phyloP scores from a whole-genome alignment of 805 yeast genomes.

The Cyberlindnera xylosilytica region DNA sequence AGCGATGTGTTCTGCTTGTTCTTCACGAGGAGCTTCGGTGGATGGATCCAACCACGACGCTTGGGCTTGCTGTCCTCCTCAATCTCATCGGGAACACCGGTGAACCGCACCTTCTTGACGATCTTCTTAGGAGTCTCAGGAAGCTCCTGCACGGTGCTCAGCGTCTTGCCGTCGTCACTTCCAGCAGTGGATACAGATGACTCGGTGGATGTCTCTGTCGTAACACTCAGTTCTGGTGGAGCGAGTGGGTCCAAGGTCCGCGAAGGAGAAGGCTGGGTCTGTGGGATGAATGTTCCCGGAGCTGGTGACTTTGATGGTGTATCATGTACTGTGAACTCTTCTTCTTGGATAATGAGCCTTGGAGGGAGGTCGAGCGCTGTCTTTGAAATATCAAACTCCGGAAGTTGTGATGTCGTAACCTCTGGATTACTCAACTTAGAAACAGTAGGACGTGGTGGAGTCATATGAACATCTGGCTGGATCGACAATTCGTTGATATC shows the following conservation, averaged over 20 bases:
- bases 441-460: slow-evolving; percentile 6
- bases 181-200: slow-evolving; percentile 9
- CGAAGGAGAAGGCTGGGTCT: slow-evolving; percentile 1
- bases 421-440: slow-evolving; percentile 3
- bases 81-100: slow-evolving; percentile 25
- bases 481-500: slow-evolving; percentile 15
- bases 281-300: no score
- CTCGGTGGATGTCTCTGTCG: slow-evolving; percentile 17
- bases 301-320: slow-evolving; percentile 1
- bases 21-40: slow-evolving; percentile 16
- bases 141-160: slow-evolving; percentile 6
- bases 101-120: slow-evolving; percentile 27
- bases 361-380: background rate
- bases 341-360: background rate
- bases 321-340: background rate
- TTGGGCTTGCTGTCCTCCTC: slow-evolving; percentile 23
- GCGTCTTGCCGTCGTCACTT: slow-evolving; percentile 1
- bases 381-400: background rate
- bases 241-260: slow-evolving; percentile 1
- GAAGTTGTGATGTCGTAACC: background rate
- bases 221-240: slow-evolving; percentile 8
- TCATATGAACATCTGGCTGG: background rate
- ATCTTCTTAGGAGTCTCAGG: slow-evolving; percentile 11
- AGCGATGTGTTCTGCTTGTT: slow-evolving; percentile 11
- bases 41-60: slow-evolving; percentile 23